Percentiles rank a stretch among this genome's conserved stretches.
phyloP scores from a whole-genome alignment of 163 green algal genomes.

The Smithsoniella earleae region DNA sequence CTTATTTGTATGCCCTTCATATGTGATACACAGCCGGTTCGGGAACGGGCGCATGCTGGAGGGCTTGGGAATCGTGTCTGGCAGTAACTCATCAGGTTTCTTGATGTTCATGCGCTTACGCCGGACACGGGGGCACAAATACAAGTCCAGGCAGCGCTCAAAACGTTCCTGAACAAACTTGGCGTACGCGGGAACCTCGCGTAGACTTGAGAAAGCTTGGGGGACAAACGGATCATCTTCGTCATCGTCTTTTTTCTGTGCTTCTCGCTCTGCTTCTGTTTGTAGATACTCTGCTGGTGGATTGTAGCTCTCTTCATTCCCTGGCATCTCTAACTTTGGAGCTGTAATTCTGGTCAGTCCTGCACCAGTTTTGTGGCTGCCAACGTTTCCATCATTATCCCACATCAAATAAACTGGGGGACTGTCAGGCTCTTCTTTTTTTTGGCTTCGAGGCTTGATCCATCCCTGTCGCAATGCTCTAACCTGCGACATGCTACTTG shows the following conservation, averaged over 20 bases:
- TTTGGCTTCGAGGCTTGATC: constrained; percentile 37
- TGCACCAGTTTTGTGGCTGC: constrained; percentile 52
- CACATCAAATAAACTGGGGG: constrained; percentile 77
- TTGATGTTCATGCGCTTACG: constrained; percentile 59
- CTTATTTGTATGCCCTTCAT: constrained; percentile 59
- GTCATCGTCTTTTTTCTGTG: constrained; percentile 45
- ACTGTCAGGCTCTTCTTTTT: constrained; percentile 36
- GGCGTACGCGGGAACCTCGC: constrained; percentile 75
- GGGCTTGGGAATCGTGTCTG: constrained; percentile 82
- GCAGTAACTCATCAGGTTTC: constrained; percentile 76
- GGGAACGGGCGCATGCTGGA: constrained; percentile 88
- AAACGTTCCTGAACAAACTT: constrained; percentile 90
- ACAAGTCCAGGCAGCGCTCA: constrained; percentile 96
- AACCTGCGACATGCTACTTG: too few species aligned
- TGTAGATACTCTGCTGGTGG: constrained; percentile 86
- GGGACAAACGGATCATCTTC: constrained; percentile 73
- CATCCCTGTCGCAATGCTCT: constrained; percentile 29
- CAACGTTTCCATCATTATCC: constrained; percentile 66
- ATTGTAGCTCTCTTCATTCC: constrained; percentile 92
- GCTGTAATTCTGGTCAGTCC: constrained; percentile 83
- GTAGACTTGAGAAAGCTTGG: constrained; percentile 54
- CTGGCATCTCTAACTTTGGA: constrained; percentile 74
- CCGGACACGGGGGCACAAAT: constrained; percentile 80
- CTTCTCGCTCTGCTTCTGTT: constrained; percentile 50
- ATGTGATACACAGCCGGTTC: constrained; percentile 60